A percentile compares a stretch with the other conserved stretches of the same genome.
phyloP scores from a whole-genome alignment of 2,329 filamentous ascomycete species.

The Arthrobotrys entomopaga region DNA sequence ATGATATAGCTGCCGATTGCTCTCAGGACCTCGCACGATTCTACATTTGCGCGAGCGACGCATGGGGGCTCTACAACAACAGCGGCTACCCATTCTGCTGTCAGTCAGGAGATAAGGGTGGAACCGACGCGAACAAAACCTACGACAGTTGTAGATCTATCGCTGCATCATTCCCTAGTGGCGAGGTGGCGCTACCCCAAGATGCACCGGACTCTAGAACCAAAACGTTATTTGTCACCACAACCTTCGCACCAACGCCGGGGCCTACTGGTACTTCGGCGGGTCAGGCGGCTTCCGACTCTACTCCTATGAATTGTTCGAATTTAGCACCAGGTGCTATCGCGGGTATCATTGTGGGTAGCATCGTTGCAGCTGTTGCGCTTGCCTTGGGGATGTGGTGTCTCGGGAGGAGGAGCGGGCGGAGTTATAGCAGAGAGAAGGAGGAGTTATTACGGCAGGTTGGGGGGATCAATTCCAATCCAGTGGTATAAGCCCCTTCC shows the following conservation, averaged over 20 bases:
- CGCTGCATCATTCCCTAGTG: slow-evolving; percentile 11
- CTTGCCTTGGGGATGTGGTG: slow-evolving; percentile 1
- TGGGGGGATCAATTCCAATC: slow-evolving; percentile 3
- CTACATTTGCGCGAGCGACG: slow-evolving; percentile 30
- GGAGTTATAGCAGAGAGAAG: neutral
- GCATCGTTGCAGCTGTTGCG: slow-evolving; percentile 3
- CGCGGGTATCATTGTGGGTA: slow-evolving; percentile 26
- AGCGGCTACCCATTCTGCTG: slow-evolving; percentile 44
- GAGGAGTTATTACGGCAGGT: slow-evolving; percentile 11
- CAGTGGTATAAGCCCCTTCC: too few relatives aligned
- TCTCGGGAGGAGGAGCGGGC: slow-evolving; percentile 5
- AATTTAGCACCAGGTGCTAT: slow-evolving; percentile 9
- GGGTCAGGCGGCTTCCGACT: neutral
- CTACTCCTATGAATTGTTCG: neutral
- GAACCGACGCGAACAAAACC: neutral
- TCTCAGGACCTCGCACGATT: slow-evolving; percentile 12
- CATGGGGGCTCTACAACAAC: slow-evolving; percentile 36
- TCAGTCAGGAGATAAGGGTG: slow-evolving; percentile 2
- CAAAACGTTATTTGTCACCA: neutral
- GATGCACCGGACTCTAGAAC: slow-evolving; percentile 18
- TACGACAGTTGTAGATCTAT: slow-evolving; percentile 17
- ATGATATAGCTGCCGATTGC: slow-evolving; percentile 22
- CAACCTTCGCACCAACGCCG: neutral
- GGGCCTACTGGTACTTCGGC: neutral
- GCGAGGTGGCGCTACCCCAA: slow-evolving; percentile 16